These are phyloP conservation scores for Vachellia collinsii DNA, from an alignment of 306 rosid species.

Conservation along the genomic window DNA sequence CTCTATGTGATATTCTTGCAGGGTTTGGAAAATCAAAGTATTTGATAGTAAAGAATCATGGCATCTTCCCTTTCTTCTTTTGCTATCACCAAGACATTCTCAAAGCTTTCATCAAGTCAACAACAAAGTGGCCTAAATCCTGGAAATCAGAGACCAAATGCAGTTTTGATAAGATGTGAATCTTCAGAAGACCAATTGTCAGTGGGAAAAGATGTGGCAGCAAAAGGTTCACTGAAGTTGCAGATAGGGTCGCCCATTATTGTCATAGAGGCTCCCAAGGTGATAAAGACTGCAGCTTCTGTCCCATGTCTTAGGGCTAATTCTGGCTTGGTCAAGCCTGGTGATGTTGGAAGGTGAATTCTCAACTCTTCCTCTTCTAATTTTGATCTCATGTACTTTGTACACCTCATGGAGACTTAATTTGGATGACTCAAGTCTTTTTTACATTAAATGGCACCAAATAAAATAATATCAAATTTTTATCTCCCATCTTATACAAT, in stretches of 20 bases:
- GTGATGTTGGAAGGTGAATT: constrained; percentile 85
- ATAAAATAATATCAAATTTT: neutral
- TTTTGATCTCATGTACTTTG: neutral
- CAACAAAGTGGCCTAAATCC: constrained; percentile 21
- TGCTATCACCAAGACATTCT: constrained; percentile 37
- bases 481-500: neutral
- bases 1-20: neutral
- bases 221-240: constrained; percentile 52
- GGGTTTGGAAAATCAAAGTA: neutral
- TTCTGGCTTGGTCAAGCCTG: constrained; percentile 73
- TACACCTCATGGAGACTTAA: neutral
- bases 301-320: constrained; percentile 76
- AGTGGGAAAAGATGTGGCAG: constrained; percentile 25
- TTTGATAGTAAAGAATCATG: constrained; percentile 32
- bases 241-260: constrained; percentile 81
- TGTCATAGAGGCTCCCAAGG: constrained; percentile 73
- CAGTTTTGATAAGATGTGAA: constrained; percentile 48
- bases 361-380: neutral
- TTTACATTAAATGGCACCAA: neutral
- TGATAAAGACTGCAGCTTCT: constrained; percentile 74
- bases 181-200: constrained; percentile 47
- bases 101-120: constrained; percentile 27
- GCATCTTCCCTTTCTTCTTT: constrained; percentile 35
- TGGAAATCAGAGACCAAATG: constrained; percentile 24
- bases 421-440: neutral